Evolutionary conservation across 768 basidiomycete genomes (phyloP), one percentile per base, ranked within the genome.

Genomic region (Coprinopsis cinerea): DNA sequence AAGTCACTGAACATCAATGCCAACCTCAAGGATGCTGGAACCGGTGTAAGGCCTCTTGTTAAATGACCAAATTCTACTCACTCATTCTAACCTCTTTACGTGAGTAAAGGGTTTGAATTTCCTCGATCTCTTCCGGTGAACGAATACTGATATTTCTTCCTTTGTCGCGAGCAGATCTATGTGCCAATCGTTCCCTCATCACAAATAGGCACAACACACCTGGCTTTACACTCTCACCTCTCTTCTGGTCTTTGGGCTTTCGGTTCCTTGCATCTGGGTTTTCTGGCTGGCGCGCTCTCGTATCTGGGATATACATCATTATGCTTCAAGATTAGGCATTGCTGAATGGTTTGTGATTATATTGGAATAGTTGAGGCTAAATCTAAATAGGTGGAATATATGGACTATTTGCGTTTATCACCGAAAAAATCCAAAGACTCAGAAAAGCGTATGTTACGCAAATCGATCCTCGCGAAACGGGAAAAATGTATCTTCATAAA

Each of bases 41-140:
- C 51, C 30, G 63, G 67, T 41, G 57, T 64, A 56, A 63, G 64
- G 59, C 55, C 63, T 48, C 62, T 66, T 30, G 51, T 58, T 57
- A 64, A 64, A 52, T 64, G 53, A 59, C 23, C 9, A n/a, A n/a
- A n/a, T n/a, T 25, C 46, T 42, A 24, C 24, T 34, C 40, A n/a
- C 36, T 23, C 36, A 10, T 35, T 43, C 47, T 44, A 27, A 53
- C 36, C 5, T 44, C 17, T 44, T 6, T 15, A 18, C 25, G 37
- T 23, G 15, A 4, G 47, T 48, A 48, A 48, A 36, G 24, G 17
- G 26, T 32, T 32, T 46, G 27, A 9, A 4, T n/a, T 35, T 35
- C n/a, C 22, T 32, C 22, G 9, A 22, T 47, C 18, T 47, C 24
- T 11, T 15, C 25, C 48, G 9, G 6, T 39, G 37, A 39, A 7